These are phyloP conservation scores for Suaeda aralocaspica DNA, from an alignment of 148 eudicot genomes.

Conservation along the genomic window DNA sequence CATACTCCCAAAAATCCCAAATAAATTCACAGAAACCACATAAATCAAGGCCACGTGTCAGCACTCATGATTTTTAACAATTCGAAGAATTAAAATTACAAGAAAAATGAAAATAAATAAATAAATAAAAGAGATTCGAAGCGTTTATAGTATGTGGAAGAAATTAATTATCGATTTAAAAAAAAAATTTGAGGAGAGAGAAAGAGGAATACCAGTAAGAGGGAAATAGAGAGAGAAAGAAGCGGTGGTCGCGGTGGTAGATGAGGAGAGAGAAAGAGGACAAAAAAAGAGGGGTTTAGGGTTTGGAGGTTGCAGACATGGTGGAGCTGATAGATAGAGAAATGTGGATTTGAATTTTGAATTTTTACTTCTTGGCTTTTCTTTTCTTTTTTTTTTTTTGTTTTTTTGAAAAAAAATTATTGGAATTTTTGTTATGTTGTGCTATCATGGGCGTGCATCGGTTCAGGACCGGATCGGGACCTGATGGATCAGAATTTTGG, in stretches of 20 bases:
- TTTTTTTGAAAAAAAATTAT: no score
- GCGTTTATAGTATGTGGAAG: neutral
- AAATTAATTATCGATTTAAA: neutral
- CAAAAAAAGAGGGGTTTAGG: constrained; percentile 22
- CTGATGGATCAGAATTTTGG: no score
- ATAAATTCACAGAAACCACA: neutral
- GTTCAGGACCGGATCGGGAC: no score
- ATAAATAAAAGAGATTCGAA: no score
- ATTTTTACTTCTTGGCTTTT: neutral
- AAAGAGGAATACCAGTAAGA: no score
- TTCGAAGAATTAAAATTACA: no score
- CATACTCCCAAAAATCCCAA: neutral
- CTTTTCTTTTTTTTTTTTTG: neutral
- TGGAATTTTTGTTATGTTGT: no score
- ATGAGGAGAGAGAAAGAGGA: constrained; percentile 1
- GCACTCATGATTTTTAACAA: no score
- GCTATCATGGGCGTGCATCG: no score
- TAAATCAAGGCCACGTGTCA: neutral
- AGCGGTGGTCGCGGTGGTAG: neutral
- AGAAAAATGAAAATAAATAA: no score
- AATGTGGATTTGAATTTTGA: constrained; percentile 27
- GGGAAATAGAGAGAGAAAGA: neutral
- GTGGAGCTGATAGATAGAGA: constrained; percentile 15
- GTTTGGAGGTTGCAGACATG: constrained; percentile 23
- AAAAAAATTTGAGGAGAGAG: neutral